Base-by-base conservation (phyloP, 768 basidiomycete species). In the Panus rudis region DNA sequence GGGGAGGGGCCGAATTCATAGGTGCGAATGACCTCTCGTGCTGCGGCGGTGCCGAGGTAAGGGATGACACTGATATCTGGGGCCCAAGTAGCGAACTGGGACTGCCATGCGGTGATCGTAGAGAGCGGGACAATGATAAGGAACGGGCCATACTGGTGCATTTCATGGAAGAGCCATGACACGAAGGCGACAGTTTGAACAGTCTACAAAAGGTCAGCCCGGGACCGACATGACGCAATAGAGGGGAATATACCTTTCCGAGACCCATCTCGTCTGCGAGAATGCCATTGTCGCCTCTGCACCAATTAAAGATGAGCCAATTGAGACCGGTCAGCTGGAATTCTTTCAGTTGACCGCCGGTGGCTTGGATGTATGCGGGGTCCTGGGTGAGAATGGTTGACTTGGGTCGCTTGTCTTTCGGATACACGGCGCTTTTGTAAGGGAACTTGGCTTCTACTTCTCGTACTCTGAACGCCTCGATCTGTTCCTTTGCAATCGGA, bases 221-320 rank as follows among this genome's bases (percentile, higher is more conserved):
- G 35, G 35, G 35, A 43, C n/a, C 0, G 26, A 37, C 46, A 14
- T 10, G 25, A 23, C 27, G 14, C 44, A 22, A 8, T 51, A 19
- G 24, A 21, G 21, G 16, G 47, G 26, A 53, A 41, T 48, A 35
- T 49, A 86, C 76, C 79, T 99, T 99, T 42, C 96, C 96, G 20
- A 99, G 84, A 61, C 96, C 96, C 96, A 98, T 99, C 74, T 99
- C 96, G 57, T 99, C 96, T 1, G 96, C 96, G 26, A 99, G 68
- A 46, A 99, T 96, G 16, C 96, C 96, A 59, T 98, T 98, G 54
- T 94, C 86, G 7, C 89, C 89, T 53, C 90, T 81, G 51, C 77
- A 81, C 96, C 96, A 98, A 13, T 93, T 69, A 63, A 94, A 98
- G 4, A 90, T 85, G n/a, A 99, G 73, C 96, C 96, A 99, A 59